phyloP scores from a whole-genome alignment of 805 yeast genomes.

The Metschnikowia picachoensis region DNA sequence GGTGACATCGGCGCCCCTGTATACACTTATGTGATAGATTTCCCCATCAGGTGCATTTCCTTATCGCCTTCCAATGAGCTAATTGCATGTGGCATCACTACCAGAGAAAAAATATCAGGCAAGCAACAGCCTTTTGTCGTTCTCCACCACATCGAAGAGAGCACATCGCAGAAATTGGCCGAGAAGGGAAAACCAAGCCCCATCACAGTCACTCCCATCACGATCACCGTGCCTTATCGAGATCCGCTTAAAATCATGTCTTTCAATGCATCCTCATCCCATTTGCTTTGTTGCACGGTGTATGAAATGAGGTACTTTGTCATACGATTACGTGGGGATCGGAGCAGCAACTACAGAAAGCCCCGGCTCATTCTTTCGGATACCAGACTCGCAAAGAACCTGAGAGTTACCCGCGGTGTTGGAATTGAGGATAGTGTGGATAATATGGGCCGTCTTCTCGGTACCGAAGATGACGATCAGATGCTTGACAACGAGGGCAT shows the following conservation, averaged over 20 bases:
- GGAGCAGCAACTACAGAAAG: conserved; percentile 28
- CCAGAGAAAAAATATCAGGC: conserved; percentile 64
- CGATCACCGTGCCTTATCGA: conserved; percentile 77
- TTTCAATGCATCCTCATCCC: conserved; percentile 68
- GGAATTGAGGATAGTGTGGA: conserved; percentile 14
- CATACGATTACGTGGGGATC: conserved; percentile 60
- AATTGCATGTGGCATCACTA: conserved; percentile 79
- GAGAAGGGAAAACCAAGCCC: conserved; percentile 2
- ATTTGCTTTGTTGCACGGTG: conserved; percentile 70
- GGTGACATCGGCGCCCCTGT: conserved; percentile 52
- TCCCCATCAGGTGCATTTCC: conserved; percentile 77
- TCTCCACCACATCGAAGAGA: conserved; percentile 40
- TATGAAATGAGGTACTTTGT: conserved; percentile 77
- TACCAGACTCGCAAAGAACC: conserved; percentile 6
- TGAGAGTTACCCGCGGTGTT: background rate
- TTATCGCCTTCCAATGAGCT: conserved; percentile 60
- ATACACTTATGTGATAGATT: conserved; percentile 63
- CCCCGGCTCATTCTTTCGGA: conserved; percentile 42
- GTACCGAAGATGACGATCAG: conserved; percentile 20
- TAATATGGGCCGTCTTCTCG: conserved; percentile 7
- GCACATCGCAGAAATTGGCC: background rate
- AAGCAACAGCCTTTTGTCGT: conserved; percentile 75
- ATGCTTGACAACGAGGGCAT: conserved; percentile 83
- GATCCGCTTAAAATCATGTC: conserved; percentile 77
- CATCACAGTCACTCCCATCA: conserved; percentile 50